Evolutionary conservation across 2,329 filamentous ascomycete genomes (phyloP), one percentile per base, ranked within the genome.

Genomic region (Xylariaceae sp.): DNA sequence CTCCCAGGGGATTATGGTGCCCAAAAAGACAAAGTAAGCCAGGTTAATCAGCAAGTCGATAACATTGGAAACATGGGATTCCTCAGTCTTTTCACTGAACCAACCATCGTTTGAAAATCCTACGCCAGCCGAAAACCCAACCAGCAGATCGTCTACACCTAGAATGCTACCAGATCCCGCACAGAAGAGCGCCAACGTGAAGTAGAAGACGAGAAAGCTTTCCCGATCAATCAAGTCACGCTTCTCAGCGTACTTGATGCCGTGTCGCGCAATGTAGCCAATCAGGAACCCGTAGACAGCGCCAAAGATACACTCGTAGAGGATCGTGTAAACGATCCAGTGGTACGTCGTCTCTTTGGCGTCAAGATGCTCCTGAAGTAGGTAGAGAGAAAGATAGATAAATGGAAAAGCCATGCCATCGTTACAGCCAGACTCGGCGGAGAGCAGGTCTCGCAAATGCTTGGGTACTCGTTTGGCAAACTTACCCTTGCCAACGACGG

Each of bases 361-460:
- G 64, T 89, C 74, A 23, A 85, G 86, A 60, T 88, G 80, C 72
- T 93, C 96, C 63, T 89, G 86, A 63, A 98, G 90, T 45, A 98
- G 83, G 74, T 97, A 98, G 26, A 97, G 79, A 1, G 90, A 88
- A 26, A 99, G 81, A 72, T 99, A 99, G 67, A 99, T 85, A 73
- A 99, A 99, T 0, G 95, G 95, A 70, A 99, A 99, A 1, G 95
- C 95, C 95, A 99, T 99, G 75, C 95, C 95, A 73, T 99, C 95
- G 81, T 99, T 99, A 77, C 95, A 99, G 26, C 95, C 95, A 7
- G 95, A 99, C 76, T 99, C 95, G 54, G 93, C 93, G 3, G 95
- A 99, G 12, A 99, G 80, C 49, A 99, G 72, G 76, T 99, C 95
- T 81, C 95, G 85, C 77, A 99, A 79, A 86, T 99, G 95, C 79